Evolutionary conservation across 2,329 filamentous ascomycete genomes (phyloP).

Genomic region (Parastagonospora avenae): DNA sequence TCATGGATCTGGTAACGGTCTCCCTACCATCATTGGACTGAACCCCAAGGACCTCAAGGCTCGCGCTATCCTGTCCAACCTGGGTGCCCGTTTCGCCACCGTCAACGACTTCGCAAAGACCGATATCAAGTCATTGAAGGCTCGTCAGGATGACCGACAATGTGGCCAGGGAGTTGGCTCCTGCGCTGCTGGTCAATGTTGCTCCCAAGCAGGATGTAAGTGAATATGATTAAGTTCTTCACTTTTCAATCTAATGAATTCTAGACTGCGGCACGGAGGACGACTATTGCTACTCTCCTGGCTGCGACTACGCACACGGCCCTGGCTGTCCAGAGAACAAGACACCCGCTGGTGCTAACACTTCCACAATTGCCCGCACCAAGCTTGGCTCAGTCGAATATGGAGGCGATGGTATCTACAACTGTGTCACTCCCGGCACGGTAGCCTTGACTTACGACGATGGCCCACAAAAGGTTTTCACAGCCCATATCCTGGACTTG

Average conservation of each 20-base stretch:
- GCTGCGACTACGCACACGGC: slow-evolving; percentile 67
- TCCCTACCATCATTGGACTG: slow-evolving; percentile 43
- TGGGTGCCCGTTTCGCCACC: slow-evolving; percentile 32
- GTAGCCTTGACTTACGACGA: slow-evolving; percentile 72
- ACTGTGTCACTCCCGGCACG: slow-evolving; percentile 59
- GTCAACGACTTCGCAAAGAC: slow-evolving; percentile 20
- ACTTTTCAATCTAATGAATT: slow-evolving; percentile 11
- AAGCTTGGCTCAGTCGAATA: slow-evolving; percentile 61
- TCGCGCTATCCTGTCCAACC: slow-evolving; percentile 35
- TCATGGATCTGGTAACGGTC: slow-evolving; percentile 27
- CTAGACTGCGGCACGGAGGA: slow-evolving; percentile 58
- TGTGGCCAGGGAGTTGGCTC: slow-evolving; percentile 39
- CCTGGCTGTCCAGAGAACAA: slow-evolving; percentile 65
- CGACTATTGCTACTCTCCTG: slow-evolving; percentile 65
- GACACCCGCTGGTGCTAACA: slow-evolving; percentile 61
- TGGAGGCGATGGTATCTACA: slow-evolving; percentile 62
- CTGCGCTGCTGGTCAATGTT: slow-evolving; percentile 43
- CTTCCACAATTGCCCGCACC: slow-evolving; percentile 58
- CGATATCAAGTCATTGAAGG: slow-evolving; percentile 23
- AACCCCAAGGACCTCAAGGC: slow-evolving; percentile 44
- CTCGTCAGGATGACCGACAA: slow-evolving; percentile 40
- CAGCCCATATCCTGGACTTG: slow-evolving; percentile 65
- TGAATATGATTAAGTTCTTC: background rate
- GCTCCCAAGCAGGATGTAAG: slow-evolving; percentile 41
- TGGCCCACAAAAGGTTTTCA: slow-evolving; percentile 65